phyloP scores from a whole-genome alignment of 2,329 filamentous ascomycete genomes.

The Amphichorda felina region DNA sequence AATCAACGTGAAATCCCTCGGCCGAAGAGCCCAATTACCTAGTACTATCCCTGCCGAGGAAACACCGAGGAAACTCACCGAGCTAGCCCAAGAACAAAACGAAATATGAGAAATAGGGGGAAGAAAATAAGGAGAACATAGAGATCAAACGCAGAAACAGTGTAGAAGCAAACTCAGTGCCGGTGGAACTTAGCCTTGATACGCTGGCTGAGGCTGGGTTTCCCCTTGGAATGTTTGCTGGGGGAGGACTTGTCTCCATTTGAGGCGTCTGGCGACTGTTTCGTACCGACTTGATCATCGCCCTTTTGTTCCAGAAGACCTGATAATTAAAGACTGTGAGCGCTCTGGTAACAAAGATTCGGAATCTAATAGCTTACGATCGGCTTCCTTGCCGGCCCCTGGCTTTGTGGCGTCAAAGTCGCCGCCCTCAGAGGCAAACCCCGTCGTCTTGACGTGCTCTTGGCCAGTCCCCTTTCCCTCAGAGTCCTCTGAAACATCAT shows the following conservation, averaged over 20 bases:
- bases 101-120: too few species aligned
- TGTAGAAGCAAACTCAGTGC: not conserved
- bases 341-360: too few species aligned
- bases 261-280: too few species aligned
- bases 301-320: constrained; percentile 42
- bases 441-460: constrained; percentile 43
- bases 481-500: constrained; percentile 10
- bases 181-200: constrained; percentile 58
- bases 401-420: constrained; percentile 53
- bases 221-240: constrained; percentile 15
- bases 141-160: too few species aligned
- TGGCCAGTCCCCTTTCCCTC: constrained; percentile 37
- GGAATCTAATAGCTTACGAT: too few species aligned
- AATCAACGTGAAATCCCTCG: too few species aligned
- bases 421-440: constrained; percentile 51
- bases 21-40: too few species aligned
- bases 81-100: too few species aligned
- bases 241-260: not conserved
- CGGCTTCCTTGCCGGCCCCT: constrained; percentile 55
- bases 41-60: too few species aligned
- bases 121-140: too few species aligned
- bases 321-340: constrained; percentile 15
- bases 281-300: constrained; percentile 10
- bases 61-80: too few species aligned
- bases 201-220: constrained; percentile 47